Evolutionary conservation across 345 rosid species (phyloP).

Genomic region (Populus simonii): DNA sequence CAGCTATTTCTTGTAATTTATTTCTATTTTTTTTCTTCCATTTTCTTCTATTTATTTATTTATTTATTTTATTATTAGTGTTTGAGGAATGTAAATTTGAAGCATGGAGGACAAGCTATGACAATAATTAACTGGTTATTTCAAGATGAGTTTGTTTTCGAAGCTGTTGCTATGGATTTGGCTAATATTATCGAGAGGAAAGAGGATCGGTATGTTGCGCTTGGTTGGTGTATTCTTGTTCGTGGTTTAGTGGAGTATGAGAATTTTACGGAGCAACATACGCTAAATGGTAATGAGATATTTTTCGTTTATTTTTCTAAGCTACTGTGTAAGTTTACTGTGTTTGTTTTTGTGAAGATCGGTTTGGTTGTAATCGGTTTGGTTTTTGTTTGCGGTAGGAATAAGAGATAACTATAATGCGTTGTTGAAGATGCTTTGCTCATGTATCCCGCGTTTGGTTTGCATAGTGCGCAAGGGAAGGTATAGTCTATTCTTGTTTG

Average conservation of each 20-base stretch:
- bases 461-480: conserved; percentile 54
- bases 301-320: neutral
- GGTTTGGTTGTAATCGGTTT: neutral
- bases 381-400: conserved; percentile 36
- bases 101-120: conserved; percentile 49
- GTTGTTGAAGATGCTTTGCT: conserved; percentile 55
- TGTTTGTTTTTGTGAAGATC: neutral
- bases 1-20: neutral
- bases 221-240: conserved; percentile 85
- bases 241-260: conserved; percentile 60
- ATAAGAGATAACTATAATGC: conserved; percentile 53
- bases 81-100: conserved; percentile 50
- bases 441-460: conserved; percentile 47
- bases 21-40: neutral
- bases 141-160: conserved; percentile 62
- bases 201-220: conserved; percentile 60
- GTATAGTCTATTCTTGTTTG: conserved; percentile 33
- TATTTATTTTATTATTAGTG: conserved; percentile 35
- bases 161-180: conserved; percentile 44
- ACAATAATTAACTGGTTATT: conserved; percentile 65
- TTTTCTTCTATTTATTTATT: neutral
- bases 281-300: conserved; percentile 47
- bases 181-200: conserved; percentile 45
- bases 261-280: conserved; percentile 36
- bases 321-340: conserved; percentile 3